Conservation (phyloP, 1,139 yeast genomes). For the Pichia sp. region DNA sequence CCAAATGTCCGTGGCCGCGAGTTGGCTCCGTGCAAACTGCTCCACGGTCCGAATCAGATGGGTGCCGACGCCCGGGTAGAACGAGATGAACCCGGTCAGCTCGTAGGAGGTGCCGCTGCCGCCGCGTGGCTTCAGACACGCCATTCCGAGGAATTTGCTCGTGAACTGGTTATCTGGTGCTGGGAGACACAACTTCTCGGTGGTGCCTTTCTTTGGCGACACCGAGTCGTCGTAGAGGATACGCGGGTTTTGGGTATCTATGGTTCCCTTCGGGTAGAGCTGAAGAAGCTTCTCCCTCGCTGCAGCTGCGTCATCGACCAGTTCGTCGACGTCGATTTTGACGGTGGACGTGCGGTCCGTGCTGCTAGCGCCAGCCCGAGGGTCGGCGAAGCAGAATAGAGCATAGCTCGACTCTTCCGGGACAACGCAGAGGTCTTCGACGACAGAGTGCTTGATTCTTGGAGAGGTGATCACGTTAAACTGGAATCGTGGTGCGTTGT, state of each 20-base stretch:
- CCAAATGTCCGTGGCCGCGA: slow-evolving; percentile 24
- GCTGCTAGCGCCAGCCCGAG: slow-evolving; percentile 8
- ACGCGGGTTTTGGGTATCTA: slow-evolving; percentile 7
- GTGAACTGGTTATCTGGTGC: slow-evolving; percentile 3
- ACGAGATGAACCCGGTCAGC: slow-evolving; percentile 52
- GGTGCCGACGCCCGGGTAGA: slow-evolving; percentile 41
- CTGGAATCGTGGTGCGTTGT: slow-evolving; percentile 42
- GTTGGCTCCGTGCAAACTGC: slow-evolving; percentile 15
- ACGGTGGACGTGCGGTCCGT: background rate
- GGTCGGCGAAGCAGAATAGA: slow-evolving; percentile 20
- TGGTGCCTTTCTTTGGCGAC: background rate
- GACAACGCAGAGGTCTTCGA: slow-evolving; percentile 33
- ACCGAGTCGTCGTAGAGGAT: slow-evolving; percentile 4
- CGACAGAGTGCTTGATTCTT: slow-evolving; percentile 39
- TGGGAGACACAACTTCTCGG: background rate
- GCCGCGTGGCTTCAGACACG: slow-evolving; percentile 38
- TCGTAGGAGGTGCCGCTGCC: slow-evolving; percentile 30
- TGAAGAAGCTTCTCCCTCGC: slow-evolving; percentile 25
- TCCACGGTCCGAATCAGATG: slow-evolving; percentile 28
- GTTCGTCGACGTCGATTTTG: background rate
- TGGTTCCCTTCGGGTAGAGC: slow-evolving; percentile 14
- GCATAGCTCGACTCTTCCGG: slow-evolving; percentile 19
- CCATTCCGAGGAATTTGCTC: slow-evolving; percentile 38
- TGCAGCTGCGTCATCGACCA: slow-evolving; percentile 27
- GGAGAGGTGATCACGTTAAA: slow-evolving; percentile 41